phyloP scores from a whole-genome alignment of 1,284 basidiomycete genomes.

The Ceratobasidium sp. region DNA sequence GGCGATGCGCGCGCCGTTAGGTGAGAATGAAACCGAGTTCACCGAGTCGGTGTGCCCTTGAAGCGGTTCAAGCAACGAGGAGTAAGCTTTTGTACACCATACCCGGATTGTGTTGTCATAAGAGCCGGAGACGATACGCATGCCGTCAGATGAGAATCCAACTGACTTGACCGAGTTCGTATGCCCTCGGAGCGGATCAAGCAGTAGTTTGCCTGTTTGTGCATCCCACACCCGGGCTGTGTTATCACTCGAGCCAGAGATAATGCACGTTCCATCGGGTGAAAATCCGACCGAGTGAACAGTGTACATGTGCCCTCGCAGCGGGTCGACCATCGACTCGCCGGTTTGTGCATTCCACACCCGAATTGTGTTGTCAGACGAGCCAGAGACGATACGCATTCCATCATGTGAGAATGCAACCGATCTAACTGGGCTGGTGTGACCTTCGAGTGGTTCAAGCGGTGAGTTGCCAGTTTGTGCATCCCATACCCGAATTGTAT shows the following conservation, averaged over 20 bases:
- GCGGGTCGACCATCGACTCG: too few relatives aligned
- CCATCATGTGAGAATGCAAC: neutral
- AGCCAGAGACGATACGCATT: neutral
- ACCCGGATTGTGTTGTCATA: slow-evolving; percentile 37
- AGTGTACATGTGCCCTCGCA: too few relatives aligned
- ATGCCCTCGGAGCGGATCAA: slow-evolving; percentile 18
- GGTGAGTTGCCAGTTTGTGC: neutral
- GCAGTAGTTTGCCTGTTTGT: neutral
- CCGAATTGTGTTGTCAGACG: neutral
- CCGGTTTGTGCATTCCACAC: neutral
- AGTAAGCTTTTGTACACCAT: slow-evolving; percentile 26
- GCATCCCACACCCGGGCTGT: slow-evolving; percentile 37
- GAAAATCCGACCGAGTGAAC: too few relatives aligned
- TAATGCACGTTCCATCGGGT: too few relatives aligned
- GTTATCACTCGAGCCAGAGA: too few relatives aligned
- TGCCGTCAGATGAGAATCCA: slow-evolving; percentile 35
- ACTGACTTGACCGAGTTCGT: slow-evolving; percentile 42
- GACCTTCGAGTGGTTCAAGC: neutral
- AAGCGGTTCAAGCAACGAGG: too few relatives aligned
- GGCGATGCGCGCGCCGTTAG: too few relatives aligned
- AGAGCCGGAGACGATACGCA: slow-evolving; percentile 33
- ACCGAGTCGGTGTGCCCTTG: too few relatives aligned
- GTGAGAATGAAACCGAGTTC: too few relatives aligned
- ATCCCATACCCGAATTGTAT: neutral
- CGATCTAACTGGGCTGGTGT: neutral